phyloP scores from a whole-genome alignment of 768 basidiomycete genomes.

The Lactarius trivialis region DNA sequence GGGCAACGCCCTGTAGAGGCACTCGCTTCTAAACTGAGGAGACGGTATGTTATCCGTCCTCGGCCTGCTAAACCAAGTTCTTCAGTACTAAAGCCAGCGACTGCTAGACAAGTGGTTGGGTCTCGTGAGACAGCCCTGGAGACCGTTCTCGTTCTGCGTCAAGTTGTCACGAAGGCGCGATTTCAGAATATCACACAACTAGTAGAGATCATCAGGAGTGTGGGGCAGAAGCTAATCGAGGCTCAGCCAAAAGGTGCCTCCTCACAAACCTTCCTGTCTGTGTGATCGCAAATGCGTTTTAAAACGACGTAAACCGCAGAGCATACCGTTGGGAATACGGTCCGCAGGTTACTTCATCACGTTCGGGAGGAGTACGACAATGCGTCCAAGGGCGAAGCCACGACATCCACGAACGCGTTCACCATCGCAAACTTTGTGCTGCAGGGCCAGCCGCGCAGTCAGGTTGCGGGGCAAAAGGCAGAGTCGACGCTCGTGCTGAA shows the following conservation, averaged over 20 bases:
- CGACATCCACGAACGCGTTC: constrained; percentile 39
- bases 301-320: constrained; percentile 42
- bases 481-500: constrained; percentile 53
- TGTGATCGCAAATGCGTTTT: constrained; percentile 13
- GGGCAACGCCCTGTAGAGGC: constrained; percentile 59
- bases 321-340: constrained; percentile 91
- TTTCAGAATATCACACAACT: constrained; percentile 87
- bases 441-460: constrained; percentile 60
- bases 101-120: constrained; percentile 77
- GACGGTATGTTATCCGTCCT: constrained; percentile 48
- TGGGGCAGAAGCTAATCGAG: constrained; percentile 75
- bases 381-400: constrained; percentile 47
- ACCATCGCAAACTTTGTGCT: constrained; percentile 82
- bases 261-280: neutral
- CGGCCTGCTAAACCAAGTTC: neutral
- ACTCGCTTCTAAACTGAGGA: constrained; percentile 60
- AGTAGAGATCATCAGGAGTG: constrained; percentile 65
- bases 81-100: constrained; percentile 21
- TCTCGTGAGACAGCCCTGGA: constrained; percentile 86
- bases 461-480: constrained; percentile 37
- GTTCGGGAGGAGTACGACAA: constrained; percentile 93
- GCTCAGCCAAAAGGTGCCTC: constrained; percentile 88
- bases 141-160: constrained; percentile 80
- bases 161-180: constrained; percentile 80
- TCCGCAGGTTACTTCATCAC: constrained; percentile 87